Conservation (phyloP, 768 basidiomycete species). For the Tricholoma sp. region DNA sequence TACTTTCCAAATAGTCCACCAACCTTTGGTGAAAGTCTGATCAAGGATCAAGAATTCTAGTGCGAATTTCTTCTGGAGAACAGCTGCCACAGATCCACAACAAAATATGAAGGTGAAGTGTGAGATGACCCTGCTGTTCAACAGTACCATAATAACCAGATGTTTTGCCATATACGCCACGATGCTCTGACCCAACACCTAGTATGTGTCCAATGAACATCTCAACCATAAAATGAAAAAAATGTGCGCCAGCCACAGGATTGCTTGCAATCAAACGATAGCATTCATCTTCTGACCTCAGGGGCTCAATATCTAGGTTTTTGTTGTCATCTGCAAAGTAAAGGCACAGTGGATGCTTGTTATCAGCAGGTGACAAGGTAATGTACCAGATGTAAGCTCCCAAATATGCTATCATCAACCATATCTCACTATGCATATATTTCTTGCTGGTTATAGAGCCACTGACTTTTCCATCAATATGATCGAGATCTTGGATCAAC, state of each 20-base stretch:
- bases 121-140: slow-evolving; percentile 28
- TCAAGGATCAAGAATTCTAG: slow-evolving; percentile 15
- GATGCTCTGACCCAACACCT: not conserved
- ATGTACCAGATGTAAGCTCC: slow-evolving; percentile 32
- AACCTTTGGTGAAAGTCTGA: slow-evolving; percentile 19
- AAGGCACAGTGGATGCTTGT: not conserved
- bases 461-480: slow-evolving; percentile 12
- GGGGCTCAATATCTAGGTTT: not conserved
- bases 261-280: no score
- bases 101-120: slow-evolving; percentile 22
- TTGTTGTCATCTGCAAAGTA: slow-evolving; percentile 1
- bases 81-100: slow-evolving; percentile 26
- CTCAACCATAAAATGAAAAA: no score
- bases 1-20: slow-evolving; percentile 26
- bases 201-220: not conserved
- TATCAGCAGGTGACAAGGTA: slow-evolving; percentile 19
- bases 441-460: slow-evolving; percentile 22
- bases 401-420: slow-evolving; percentile 13
- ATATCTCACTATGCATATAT: slow-evolving; percentile 17
- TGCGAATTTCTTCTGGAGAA: slow-evolving; percentile 26
- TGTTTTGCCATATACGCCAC: not conserved
- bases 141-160: not conserved
- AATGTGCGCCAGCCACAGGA: no score
- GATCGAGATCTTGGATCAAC: slow-evolving; percentile 11
- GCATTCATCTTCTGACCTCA: no score